Conservation (phyloP, 1,139 yeast species). For the Pneumocystis carinii region DNA sequence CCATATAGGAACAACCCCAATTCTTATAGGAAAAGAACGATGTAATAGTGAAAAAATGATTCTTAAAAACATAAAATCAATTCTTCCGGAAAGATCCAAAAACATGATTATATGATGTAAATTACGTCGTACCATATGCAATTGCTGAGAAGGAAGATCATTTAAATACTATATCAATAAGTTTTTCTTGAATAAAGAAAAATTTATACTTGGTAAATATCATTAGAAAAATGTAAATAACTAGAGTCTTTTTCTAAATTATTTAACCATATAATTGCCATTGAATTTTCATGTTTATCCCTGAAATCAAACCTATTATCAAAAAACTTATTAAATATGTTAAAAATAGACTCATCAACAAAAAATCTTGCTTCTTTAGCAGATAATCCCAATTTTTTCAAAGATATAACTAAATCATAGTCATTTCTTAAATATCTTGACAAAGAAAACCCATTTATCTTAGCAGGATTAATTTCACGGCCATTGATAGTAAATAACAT, state of each 20-base stretch:
- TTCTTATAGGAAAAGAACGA: slow-evolving; percentile 56
- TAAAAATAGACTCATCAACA: slow-evolving; percentile 11
- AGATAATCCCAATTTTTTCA: slow-evolving; percentile 16
- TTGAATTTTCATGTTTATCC: slow-evolving; percentile 20
- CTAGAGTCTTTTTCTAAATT: slow-evolving; percentile 49
- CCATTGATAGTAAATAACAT: slow-evolving; percentile 28
- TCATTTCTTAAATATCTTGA: slow-evolving; percentile 24
- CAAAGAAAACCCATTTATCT: slow-evolving; percentile 16
- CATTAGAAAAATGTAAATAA: slow-evolving; percentile 36
- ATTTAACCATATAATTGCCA: slow-evolving; percentile 54
- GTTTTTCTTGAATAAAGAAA: slow-evolving; percentile 2
- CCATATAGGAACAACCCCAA: slow-evolving; percentile 61
- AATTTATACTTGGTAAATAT: slow-evolving; percentile 4
- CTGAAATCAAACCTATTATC: slow-evolving; percentile 31
- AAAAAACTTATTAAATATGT: slow-evolving; percentile 11
- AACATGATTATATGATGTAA: slow-evolving; percentile 62
- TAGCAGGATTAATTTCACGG: slow-evolving; percentile 18
- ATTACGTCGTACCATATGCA: slow-evolving; percentile 60
- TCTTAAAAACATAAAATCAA: slow-evolving; percentile 31
- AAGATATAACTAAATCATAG: slow-evolving; percentile 15
- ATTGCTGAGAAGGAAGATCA: slow-evolving; percentile 34
- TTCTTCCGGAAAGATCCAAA: slow-evolving; percentile 42
- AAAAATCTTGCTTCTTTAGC: slow-evolving; percentile 15
- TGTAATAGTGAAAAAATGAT: slow-evolving; percentile 20
- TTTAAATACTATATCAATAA: slow-evolving; percentile 8